Conservation (phyloP, 768 basidiomycete species). For the Russula sp. region DNA sequence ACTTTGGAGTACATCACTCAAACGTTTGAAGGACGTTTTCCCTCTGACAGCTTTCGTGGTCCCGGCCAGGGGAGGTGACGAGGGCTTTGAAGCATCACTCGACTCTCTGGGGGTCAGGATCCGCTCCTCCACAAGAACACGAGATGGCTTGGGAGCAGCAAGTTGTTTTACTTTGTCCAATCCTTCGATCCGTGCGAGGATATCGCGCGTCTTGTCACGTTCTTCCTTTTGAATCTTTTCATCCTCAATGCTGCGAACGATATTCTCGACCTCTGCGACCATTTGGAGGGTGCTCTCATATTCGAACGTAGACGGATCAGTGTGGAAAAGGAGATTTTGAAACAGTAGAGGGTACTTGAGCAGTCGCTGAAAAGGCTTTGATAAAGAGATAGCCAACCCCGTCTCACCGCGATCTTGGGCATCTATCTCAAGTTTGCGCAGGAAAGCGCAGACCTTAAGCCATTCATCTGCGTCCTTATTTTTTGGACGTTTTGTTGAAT, state of each 20-base stretch:
- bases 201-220: conserved; percentile 89
- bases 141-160: conserved; percentile 82
- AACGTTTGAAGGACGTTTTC: conserved; percentile 80
- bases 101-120: conserved; percentile 35
- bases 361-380: conserved; percentile 94
- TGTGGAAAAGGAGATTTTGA: conserved; percentile 94
- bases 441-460: conserved; percentile 64
- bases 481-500: conserved; percentile 65
- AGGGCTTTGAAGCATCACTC: conserved; percentile 21
- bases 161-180: conserved; percentile 90
- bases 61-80: conserved; percentile 31
- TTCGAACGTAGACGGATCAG: conserved; percentile 94
- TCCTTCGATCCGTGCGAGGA: conserved; percentile 93
- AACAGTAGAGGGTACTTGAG: conserved; percentile 97
- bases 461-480: conserved; percentile 76
- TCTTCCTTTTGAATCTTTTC: conserved; percentile 97
- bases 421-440: conserved; percentile 70
- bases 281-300: conserved; percentile 94
- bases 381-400: conserved; percentile 88
- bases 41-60: conserved; percentile 57
- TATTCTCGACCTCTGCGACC: conserved; percentile 95
- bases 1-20: conserved; percentile 79
- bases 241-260: conserved; percentile 95
- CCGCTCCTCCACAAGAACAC: conserved; percentile 80
- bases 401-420: conserved; percentile 88